Evolutionary conservation across 495 filamentous ascomycete species (phyloP), one percentile per base, ranked within the genome.

Genomic region (Halenospora varia): DNA sequence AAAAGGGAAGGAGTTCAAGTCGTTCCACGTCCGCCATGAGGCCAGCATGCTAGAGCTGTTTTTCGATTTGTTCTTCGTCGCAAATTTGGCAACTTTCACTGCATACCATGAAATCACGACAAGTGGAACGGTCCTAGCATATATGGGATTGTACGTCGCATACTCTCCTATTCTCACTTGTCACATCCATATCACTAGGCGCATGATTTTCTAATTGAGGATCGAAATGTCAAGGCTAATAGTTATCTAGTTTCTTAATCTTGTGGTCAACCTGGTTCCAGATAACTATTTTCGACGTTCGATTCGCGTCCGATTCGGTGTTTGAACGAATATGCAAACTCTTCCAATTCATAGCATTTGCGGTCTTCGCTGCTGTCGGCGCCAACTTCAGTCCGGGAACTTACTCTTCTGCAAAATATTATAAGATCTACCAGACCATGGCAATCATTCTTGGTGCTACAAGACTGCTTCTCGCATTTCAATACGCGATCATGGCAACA

Each of bases 261-360:
- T 75, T 90, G 10, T 90, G 87, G 86, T 82, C 83, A 52, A 88
- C 85, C 39, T 90, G 87, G 87, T 74, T 86, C 26, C 82, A 87
- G 68, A 81, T 84, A 18, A 81, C 80, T 8, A 74, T 89, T 23
- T 83, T 82, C 68, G 87, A 90, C 62, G 77, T 89, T 25, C 83
- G 86, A 1, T 89, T 89, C 69, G 79, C 79, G 13, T 69, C 77
- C 55, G 86, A 89, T 65, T 82, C 77, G 15, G 71, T 88, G 53
- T 86, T 84, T 65, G 83, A 87, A 57, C 75, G 86, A 24, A 61
- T 75, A 19, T 85, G 80, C 69, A 88, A 88, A 66, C 76, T 77
- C 10, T 53, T 83, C 24, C 84, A 88, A 63, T 75, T 89, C 39
- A 81, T 73, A 10, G 75, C 75, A 40, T 86, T 88, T 78, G 74